Evolutionary conservation across 2,329 filamentous ascomycete genomes (phyloP).

Genomic region (Hymenoscyphus albidus): DNA sequence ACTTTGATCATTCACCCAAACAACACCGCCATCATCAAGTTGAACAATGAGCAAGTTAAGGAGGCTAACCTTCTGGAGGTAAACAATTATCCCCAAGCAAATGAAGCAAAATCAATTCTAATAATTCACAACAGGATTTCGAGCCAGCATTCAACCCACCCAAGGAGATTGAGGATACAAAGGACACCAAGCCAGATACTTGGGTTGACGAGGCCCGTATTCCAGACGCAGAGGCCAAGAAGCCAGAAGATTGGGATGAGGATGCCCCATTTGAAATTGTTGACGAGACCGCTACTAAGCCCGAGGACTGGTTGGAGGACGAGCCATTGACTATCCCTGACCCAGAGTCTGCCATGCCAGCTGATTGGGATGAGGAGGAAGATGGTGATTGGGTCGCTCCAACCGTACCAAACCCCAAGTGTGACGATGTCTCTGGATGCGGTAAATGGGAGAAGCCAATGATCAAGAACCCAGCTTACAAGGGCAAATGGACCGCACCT

Average conservation of each 20-base stretch:
- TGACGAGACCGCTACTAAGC: constrained; percentile 85
- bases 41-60: constrained; percentile 86
- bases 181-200: constrained; percentile 89
- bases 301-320: constrained; percentile 92
- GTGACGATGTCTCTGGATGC: constrained; percentile 86
- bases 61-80: constrained; percentile 80
- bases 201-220: constrained; percentile 96
- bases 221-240: constrained; percentile 84
- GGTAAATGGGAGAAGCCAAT: constrained; percentile 87
- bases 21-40: constrained; percentile 89
- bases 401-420: constrained; percentile 92
- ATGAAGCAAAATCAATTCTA: neutral
- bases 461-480: constrained; percentile 85
- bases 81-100: neutral
- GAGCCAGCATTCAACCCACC: constrained; percentile 86
- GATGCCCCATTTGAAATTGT: constrained; percentile 95
- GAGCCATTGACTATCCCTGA: constrained; percentile 81
- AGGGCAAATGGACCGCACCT: constrained; percentile 96
- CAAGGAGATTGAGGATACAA: constrained; percentile 90
- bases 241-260: constrained; percentile 94
- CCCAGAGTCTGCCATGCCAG: constrained; percentile 93
- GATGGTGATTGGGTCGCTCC: constrained; percentile 89
- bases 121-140: constrained; percentile 59
- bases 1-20: constrained; percentile 95
- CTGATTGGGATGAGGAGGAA: constrained; percentile 99